Conservation (phyloP, 2,329 filamentous ascomycete species). For the Epichloe coenophiala region DNA sequence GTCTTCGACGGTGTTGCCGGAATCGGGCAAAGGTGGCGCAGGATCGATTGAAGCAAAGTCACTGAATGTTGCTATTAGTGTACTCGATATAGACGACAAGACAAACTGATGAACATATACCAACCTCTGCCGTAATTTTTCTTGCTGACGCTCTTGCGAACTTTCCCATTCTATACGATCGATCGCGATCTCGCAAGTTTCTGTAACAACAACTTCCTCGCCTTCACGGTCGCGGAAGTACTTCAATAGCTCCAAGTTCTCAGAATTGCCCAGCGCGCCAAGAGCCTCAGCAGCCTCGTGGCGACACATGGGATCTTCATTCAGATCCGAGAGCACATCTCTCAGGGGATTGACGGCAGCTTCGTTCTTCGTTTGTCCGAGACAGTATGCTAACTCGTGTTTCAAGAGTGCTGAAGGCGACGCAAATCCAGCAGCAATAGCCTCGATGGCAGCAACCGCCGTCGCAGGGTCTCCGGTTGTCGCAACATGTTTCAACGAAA, state of each 20-base stretch:
- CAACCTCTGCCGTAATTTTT: constrained; percentile 73
- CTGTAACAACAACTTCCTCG: constrained; percentile 73
- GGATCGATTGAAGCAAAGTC: constrained; percentile 94
- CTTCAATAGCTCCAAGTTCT: constrained; percentile 61
- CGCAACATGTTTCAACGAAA: constrained; percentile 91
- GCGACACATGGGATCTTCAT: constrained; percentile 89
- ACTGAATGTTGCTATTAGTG: constrained; percentile 31
- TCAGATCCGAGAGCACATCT: constrained; percentile 57
- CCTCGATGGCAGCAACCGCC: constrained; percentile 45
- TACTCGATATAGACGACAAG: background rate
- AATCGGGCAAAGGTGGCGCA: constrained; percentile 71
- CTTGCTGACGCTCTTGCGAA: constrained; percentile 53
- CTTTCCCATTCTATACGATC: constrained; percentile 91
- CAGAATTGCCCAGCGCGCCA: constrained; percentile 66
- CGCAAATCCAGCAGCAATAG: constrained; percentile 75
- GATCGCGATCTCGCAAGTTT: constrained; percentile 95
- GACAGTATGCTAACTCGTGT: constrained; percentile 93
- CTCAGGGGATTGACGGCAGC: constrained; percentile 62
- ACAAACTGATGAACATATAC: constrained; percentile 9
- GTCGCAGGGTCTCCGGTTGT: constrained; percentile 49
- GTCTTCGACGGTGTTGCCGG: constrained; percentile 55
- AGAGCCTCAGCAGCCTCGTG: constrained; percentile 95
- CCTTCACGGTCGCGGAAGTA: constrained; percentile 59
- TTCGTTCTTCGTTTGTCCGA: constrained; percentile 75
- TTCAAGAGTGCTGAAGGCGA: constrained; percentile 85